Evolutionary conservation across 2,329 filamentous ascomycete species (phyloP).

Genomic region (Colletotrichum phormii): DNA sequence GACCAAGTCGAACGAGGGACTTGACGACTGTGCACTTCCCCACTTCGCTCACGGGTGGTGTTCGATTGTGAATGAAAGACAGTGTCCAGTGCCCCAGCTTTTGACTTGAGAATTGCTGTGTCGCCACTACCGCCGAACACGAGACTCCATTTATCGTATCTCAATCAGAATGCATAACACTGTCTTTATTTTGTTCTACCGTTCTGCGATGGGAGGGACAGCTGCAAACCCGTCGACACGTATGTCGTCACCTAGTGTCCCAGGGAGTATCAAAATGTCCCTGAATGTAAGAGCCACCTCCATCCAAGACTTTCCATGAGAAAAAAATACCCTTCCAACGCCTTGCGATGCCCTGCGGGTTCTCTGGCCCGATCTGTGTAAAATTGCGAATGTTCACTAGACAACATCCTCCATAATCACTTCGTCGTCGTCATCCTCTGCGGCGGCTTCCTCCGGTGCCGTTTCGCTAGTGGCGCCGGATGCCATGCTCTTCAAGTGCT

Average conservation of each 20-base stretch:
- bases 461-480: conserved; percentile 42
- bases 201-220: not conserved
- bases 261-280: conserved; percentile 28
- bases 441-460: conserved; percentile 64
- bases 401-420: conserved; percentile 86
- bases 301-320: not conserved
- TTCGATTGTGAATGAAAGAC: not conserved
- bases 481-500: conserved; percentile 55
- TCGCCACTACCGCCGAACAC: not conserved
- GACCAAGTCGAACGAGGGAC: not conserved
- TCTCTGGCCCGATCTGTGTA: not conserved
- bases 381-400: conserved; percentile 8
- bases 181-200: not conserved
- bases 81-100: too few species aligned
- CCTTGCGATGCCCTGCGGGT: conserved; percentile 24
- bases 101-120: too few species aligned
- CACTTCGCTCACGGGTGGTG: not conserved
- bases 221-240: conserved; percentile 5
- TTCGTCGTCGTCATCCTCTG: conserved; percentile 73
- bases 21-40: conserved; percentile 7
- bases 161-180: not conserved
- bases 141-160: too few species aligned
- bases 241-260: conserved; percentile 5
- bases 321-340: conserved; percentile 14
- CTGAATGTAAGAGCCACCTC: not conserved